These are phyloP conservation scores for Penicillium lividum DNA, from an alignment of 495 filamentous ascomycete species.

Conservation along the genomic window DNA sequence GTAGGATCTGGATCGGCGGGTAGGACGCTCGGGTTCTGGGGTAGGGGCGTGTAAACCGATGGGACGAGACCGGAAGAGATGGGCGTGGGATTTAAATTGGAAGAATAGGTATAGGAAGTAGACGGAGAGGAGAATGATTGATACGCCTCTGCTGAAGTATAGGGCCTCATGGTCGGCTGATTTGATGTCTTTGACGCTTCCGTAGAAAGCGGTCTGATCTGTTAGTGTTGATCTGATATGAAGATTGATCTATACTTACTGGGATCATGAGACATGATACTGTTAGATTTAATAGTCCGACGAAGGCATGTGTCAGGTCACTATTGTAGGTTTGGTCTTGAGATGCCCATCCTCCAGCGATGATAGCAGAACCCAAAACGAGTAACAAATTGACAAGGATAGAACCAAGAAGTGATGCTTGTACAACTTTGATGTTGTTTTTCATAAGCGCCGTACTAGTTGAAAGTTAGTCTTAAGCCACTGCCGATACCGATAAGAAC, in stretches of 20 bases:
- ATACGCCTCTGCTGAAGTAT: conserved; percentile 22
- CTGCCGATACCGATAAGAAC: background rate
- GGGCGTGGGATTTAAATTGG: conserved; percentile 86
- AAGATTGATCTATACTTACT: conserved; percentile 74
- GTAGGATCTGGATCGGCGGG: conserved; percentile 2
- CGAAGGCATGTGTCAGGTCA: conserved; percentile 92
- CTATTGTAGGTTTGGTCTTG: conserved; percentile 94
- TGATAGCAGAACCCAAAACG: conserved; percentile 87
- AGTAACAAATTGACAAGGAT: conserved; percentile 86
- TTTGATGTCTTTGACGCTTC: conserved; percentile 81
- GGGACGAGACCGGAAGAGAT: conserved; percentile 77
- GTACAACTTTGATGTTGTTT: conserved; percentile 85
- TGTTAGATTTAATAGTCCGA: conserved; percentile 83
- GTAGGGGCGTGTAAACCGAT: background rate
- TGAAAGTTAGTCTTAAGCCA: conserved; percentile 2
- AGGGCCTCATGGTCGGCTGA: conserved; percentile 22
- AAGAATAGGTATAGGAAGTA: conserved; percentile 87
- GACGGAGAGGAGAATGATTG: conserved; percentile 65
- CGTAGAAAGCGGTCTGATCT: conserved; percentile 62
- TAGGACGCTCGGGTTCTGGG: background rate
- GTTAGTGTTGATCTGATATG: conserved; percentile 33
- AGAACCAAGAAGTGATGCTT: conserved; percentile 83
- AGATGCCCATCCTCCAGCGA: conserved; percentile 81
- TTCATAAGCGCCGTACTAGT: conserved; percentile 36
- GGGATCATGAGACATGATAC: conserved; percentile 84